phyloP scores from a whole-genome alignment of 1,139 yeast genomes.

The Zygosaccharomyces pseudobailii region DNA sequence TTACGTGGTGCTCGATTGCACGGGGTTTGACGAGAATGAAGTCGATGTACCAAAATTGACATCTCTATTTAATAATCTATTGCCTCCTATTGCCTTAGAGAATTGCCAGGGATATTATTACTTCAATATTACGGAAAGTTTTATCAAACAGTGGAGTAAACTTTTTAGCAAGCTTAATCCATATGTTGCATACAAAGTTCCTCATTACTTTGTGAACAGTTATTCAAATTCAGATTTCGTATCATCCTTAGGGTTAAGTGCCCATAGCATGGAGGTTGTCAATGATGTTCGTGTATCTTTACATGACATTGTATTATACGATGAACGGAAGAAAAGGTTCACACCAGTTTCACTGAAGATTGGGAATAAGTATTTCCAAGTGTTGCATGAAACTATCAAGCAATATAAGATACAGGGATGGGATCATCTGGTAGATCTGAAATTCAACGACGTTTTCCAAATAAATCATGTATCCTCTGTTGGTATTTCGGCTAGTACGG shows the following conservation, averaged over 20 bases:
- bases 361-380: slow-evolving; percentile 66
- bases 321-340: slow-evolving; percentile 39
- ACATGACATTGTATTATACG: slow-evolving; percentile 39
- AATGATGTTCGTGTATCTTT: slow-evolving; percentile 54
- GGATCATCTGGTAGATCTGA: slow-evolving; percentile 21
- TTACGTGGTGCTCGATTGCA: slow-evolving; percentile 62
- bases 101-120: slow-evolving; percentile 57
- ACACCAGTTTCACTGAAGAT: slow-evolving; percentile 59
- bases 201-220: slow-evolving; percentile 38
- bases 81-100: slow-evolving; percentile 45
- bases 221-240: slow-evolving; percentile 48
- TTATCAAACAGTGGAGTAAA: slow-evolving; percentile 36
- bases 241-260: slow-evolving; percentile 47
- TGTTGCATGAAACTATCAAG: slow-evolving; percentile 41
- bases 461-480: slow-evolving; percentile 51
- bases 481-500: slow-evolving; percentile 47
- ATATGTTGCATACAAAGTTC: slow-evolving; percentile 18
- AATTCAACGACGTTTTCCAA: slow-evolving; percentile 52
- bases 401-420: slow-evolving; percentile 36
- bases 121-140: slow-evolving; percentile 55
- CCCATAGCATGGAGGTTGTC: slow-evolving; percentile 36
- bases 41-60: slow-evolving; percentile 27
- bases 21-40: slow-evolving; percentile 45
- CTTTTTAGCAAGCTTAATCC: slow-evolving; percentile 22
- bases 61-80: slow-evolving; percentile 36